phyloP scores from a whole-genome alignment of 495 filamentous ascomycete genomes.

The Penicillium cinerascens region DNA sequence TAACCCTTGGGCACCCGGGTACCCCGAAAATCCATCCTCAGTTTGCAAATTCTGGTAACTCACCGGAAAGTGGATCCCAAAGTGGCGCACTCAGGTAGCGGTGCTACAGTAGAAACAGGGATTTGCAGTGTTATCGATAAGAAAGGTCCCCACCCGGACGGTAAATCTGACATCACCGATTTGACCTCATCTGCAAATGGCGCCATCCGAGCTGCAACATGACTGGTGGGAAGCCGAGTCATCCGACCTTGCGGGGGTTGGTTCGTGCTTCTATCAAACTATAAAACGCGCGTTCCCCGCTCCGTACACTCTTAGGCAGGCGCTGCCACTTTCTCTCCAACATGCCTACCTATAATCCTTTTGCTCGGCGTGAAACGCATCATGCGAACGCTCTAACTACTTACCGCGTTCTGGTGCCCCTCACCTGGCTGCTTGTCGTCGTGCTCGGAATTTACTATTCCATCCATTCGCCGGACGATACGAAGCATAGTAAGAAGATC shows the following conservation, averaged over 20 bases:
- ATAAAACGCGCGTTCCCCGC: background rate
- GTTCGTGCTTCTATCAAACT: background rate
- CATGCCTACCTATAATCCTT: constrained; percentile 58
- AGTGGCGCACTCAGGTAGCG: background rate
- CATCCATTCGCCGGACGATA: constrained; percentile 57
- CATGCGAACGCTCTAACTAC: constrained; percentile 43
- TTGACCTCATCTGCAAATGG: constrained; percentile 5
- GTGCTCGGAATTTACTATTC: constrained; percentile 68
- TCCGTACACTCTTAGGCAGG: background rate
- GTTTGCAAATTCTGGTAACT: background rate
- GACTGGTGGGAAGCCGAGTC: background rate
- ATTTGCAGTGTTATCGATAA: background rate
- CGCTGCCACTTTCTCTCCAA: background rate
- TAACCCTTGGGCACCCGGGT: background rate
- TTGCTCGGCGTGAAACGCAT: constrained; percentile 61
- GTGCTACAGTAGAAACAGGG: background rate
- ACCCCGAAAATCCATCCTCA: no score
- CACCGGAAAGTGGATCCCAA: background rate
- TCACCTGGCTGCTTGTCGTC: constrained; percentile 70
- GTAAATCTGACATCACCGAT: background rate
- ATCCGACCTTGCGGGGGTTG: background rate
- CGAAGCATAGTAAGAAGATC: constrained; percentile 52
- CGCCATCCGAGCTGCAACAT: background rate
- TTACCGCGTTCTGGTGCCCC: constrained; percentile 65
- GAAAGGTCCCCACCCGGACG: background rate